Evolutionary conservation across 345 rosid genomes (phyloP).

Genomic region (Cardamine occulta): DNA sequence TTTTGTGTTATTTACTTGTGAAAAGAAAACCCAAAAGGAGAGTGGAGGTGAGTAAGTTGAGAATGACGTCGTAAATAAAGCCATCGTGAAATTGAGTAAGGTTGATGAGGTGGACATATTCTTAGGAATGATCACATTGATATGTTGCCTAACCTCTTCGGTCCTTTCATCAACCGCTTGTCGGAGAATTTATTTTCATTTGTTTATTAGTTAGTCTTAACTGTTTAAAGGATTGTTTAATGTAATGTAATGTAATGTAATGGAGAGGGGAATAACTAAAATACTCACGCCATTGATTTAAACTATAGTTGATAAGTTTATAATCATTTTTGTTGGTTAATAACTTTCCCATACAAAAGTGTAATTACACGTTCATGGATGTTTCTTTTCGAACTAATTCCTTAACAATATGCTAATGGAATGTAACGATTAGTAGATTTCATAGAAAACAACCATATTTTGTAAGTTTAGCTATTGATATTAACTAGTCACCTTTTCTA

Average conservation of each 20-base stretch:
- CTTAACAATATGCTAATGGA: neutral
- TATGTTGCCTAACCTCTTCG: slow-evolving; percentile 30
- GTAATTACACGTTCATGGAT: neutral
- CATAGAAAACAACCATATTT: neutral
- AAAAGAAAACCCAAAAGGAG: neutral
- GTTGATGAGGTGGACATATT: slow-evolving; percentile 33
- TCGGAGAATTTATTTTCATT: neutral
- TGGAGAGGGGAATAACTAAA: too few species aligned
- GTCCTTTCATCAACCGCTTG: slow-evolving; percentile 21
- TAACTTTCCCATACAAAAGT: neutral
- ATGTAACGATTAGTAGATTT: neutral
- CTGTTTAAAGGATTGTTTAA: too few species aligned
- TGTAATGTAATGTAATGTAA: too few species aligned
- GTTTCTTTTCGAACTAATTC: neutral
- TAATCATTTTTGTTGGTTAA: neutral
- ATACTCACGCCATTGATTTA: too few species aligned
- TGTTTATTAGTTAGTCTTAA: too few species aligned
- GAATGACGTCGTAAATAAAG: slow-evolving; percentile 15
- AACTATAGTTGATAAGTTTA: neutral
- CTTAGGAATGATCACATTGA: slow-evolving; percentile 33
- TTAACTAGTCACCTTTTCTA: slow-evolving; percentile 13
- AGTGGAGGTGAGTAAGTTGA: neutral
- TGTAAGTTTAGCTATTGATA: neutral
- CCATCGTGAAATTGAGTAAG: neutral
- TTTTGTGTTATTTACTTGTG: neutral